A percentile compares a stretch with the other conserved stretches of the same genome.
phyloP scores from a whole-genome alignment of 441 rosid genomes.

The Adansonia grandidieri region DNA sequence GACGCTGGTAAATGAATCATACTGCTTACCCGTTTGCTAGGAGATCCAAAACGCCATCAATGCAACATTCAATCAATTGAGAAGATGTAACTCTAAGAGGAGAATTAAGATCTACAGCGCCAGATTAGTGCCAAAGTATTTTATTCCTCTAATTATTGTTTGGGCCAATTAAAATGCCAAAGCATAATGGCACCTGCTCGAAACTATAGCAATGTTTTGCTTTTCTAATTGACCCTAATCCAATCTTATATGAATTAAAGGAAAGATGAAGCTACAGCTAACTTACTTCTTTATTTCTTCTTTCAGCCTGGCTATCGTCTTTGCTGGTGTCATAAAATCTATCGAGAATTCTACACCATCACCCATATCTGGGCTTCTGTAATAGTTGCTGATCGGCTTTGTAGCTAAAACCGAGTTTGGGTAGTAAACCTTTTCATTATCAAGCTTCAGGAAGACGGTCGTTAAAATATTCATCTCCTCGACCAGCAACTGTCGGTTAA shows the following conservation, averaged over 20 bases:
- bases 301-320: constrained; percentile 56
- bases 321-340: constrained; percentile 68
- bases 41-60: background rate
- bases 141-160: background rate
- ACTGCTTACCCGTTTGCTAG: background rate
- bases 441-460: constrained; percentile 77
- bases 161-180: background rate
- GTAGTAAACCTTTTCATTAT: constrained; percentile 73
- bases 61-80: background rate
- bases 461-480: constrained; percentile 87
- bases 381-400: constrained; percentile 76
- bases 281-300: constrained; percentile 62
- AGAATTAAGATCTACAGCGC: background rate
- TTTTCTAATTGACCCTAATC: background rate
- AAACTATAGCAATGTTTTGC: background rate
- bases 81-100: background rate
- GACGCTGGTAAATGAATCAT: background rate
- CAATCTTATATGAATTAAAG: background rate
- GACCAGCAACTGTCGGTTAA: constrained; percentile 65
- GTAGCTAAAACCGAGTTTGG: constrained; percentile 70
- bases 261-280: background rate
- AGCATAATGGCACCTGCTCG: background rate
- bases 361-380: constrained; percentile 85
- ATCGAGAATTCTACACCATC: constrained; percentile 69
- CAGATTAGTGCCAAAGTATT: background rate